phyloP scores from a whole-genome alignment of 2,329 filamentous ascomycete genomes.

The Penicillium vulpinum region DNA sequence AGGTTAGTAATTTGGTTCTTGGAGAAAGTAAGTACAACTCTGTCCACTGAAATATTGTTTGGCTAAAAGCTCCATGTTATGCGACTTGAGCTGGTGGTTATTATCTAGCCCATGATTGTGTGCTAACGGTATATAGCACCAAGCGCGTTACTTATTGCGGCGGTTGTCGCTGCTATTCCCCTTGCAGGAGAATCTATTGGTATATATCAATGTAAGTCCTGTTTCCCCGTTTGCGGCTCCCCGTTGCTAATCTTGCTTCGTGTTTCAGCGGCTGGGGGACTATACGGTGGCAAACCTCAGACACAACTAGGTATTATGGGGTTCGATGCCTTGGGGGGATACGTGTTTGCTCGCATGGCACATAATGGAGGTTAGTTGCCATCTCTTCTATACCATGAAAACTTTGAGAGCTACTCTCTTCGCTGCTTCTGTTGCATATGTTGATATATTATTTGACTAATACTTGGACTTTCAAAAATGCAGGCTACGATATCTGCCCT shows the following conservation, averaged over 20 bases:
- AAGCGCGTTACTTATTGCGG: constrained; percentile 15
- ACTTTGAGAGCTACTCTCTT: not conserved
- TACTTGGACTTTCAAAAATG: too few species aligned
- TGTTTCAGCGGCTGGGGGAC: constrained; percentile 12
- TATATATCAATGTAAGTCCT: constrained; percentile 13
- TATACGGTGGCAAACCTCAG: constrained; percentile 6
- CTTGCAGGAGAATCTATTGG: constrained; percentile 17
- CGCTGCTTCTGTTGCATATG: not conserved
- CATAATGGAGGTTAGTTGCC: constrained; percentile 13
- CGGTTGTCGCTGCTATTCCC: constrained; percentile 19
- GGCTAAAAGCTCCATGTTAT: not conserved
- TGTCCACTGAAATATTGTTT: not conserved
- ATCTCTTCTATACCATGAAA: not conserved
- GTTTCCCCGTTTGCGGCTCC: not conserved
- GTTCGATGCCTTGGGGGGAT: constrained; percentile 17
- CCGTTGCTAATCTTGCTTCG: not conserved
- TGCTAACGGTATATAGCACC: constrained; percentile 9
- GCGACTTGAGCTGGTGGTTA: not conserved
- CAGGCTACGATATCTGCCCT: constrained; percentile 17
- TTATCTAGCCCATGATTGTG: not conserved
- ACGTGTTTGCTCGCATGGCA: constrained; percentile 22
- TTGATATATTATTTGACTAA: not conserved
- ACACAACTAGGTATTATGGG: constrained; percentile 12
- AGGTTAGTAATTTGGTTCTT: constrained; percentile 18
- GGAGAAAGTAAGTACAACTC: constrained; percentile 11